Evolutionary conservation across 805 yeast genomes (phyloP).

Genomic region (Blastobotrys mokoenaii): DNA sequence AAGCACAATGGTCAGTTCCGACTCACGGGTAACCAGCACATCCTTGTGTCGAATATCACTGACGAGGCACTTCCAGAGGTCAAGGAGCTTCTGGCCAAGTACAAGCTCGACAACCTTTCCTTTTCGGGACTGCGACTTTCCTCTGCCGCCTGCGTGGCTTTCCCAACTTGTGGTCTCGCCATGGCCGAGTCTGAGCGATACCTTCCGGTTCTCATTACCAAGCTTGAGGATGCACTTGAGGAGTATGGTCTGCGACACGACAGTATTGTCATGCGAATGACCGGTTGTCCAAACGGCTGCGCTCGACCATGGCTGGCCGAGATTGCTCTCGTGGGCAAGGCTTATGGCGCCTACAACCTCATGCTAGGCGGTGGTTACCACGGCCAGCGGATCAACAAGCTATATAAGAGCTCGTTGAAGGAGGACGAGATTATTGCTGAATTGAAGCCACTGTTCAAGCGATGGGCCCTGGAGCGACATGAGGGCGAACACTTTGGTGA

Average conservation of each 20-base stretch:
- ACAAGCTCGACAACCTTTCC: conserved; percentile 75
- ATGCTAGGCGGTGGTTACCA: conserved; percentile 94
- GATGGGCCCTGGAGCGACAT: conserved; percentile 86
- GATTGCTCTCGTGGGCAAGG: conserved; percentile 91
- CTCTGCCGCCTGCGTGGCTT: conserved; percentile 94
- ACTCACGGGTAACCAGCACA: conserved; percentile 93
- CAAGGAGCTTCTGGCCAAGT: conserved; percentile 57
- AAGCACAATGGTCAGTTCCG: conserved; percentile 73
- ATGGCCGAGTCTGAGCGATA: conserved; percentile 97
- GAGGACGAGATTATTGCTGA: conserved; percentile 79
- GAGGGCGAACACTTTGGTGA: conserved; percentile 96
- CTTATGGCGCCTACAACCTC: conserved; percentile 85
- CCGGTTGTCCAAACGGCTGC: conserved; percentile 98
- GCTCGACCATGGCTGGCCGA: conserved; percentile 98
- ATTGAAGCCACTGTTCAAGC: conserved; percentile 79
- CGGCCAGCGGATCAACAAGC: conserved; percentile 87
- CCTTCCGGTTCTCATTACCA: conserved; percentile 71
- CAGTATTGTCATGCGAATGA: conserved; percentile 94
- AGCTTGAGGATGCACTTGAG: conserved; percentile 80
- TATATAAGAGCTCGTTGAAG: conserved; percentile 77
- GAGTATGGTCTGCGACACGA: conserved; percentile 91
- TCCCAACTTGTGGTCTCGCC: conserved; percentile 98
- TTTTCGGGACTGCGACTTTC: conserved; percentile 80
- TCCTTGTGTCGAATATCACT: conserved; percentile 62
- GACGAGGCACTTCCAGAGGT: conserved; percentile 58